These are phyloP conservation scores for Suhomyces faveliae DNA, from an alignment of 805 yeast species.

Conservation along the genomic window DNA sequence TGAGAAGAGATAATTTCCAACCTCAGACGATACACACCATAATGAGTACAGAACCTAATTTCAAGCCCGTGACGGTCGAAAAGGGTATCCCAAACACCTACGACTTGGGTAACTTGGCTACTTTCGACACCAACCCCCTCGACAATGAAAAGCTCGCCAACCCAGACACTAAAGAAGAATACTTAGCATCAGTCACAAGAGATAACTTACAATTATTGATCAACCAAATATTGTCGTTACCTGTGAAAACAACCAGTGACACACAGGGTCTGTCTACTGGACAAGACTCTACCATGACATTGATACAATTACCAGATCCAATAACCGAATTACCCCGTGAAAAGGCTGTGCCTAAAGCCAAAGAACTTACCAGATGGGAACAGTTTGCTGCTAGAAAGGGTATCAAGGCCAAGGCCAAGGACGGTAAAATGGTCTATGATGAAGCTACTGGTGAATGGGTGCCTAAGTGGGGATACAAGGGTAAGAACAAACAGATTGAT, in stretches of 20 bases:
- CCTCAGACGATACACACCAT: neutral
- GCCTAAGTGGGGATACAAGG: constrained; percentile 97
- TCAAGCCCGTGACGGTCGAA: constrained; percentile 81
- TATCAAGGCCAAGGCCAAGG: constrained; percentile 83
- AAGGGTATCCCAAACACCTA: constrained; percentile 86
- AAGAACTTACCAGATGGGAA: constrained; percentile 95
- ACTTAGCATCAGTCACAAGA: constrained; percentile 67
- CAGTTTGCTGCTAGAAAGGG: constrained; percentile 94
- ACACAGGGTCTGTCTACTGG: constrained; percentile 57
- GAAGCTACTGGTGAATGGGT: constrained; percentile 94
- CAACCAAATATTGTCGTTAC: constrained; percentile 87
- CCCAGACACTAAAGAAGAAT: constrained; percentile 56
- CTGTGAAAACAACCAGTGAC: constrained; percentile 83
- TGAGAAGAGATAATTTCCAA: neutral
- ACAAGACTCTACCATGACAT: constrained; percentile 72
- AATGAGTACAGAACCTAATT: constrained; percentile 23
- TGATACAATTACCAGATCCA: constrained; percentile 84
- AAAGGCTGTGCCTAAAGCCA: constrained; percentile 89
- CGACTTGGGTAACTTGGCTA: constrained; percentile 89
- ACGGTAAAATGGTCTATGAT: constrained; percentile 86
- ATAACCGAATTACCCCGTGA: constrained; percentile 85
- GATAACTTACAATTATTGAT: constrained; percentile 90
- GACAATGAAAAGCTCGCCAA: constrained; percentile 60
- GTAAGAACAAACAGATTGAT: constrained; percentile 83
- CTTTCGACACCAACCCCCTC: constrained; percentile 85